Base-by-base conservation (phyloP, 2,329 filamentous ascomycete species). In the Paracorniculantispora psalliotae region DNA sequence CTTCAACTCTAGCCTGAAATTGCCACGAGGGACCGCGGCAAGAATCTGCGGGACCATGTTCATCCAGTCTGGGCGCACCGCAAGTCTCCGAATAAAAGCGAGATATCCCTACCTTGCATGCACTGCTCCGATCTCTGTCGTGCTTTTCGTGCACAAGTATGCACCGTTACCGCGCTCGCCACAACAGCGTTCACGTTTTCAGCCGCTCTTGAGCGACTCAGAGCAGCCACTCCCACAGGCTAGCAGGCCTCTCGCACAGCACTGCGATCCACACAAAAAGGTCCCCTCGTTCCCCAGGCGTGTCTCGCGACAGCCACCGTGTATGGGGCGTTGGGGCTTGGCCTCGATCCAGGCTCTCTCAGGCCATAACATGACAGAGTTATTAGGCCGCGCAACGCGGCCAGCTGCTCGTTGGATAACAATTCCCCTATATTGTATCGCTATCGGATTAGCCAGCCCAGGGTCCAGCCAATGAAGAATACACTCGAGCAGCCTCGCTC, bases 221-320 rank as follows among this genome's bases (percentile, higher is more conserved):
- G 26, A n/a, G 30, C 41, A 8, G 39, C 52, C 39, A 33, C 52
- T n/a, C 21, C 30, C 44, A 37, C 41, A 37, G 41, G 28, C 41
- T 30, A 55, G 10, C 19, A 30, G 8, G 5, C 26, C 19, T 12
- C 21, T 55, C 30, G 52, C 35, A 25, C 28, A n/a, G 37, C 43
- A 23, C 23, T 13, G 41, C 43, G 52, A 47, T 55, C 52, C 52
- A 55, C 52, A 15, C 17, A n/a, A 15, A 47, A 10, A 30, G 5
- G 35, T 19, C 37, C 21, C 46, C 10, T 30, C 33, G 44, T 33
- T 43, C 37, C 46, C 37, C 35, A n/a, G 54, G 12, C 41, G 41
- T 26, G 35, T 35, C 33, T 43, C 17, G 19, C 37, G 41, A 44
- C 21, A 51, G 48, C 41, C 48, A 47, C 56, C 56, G 48, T 59